Conservation (phyloP, 2,329 filamentous ascomycete species). For the Curvularia lunata region DNA sequence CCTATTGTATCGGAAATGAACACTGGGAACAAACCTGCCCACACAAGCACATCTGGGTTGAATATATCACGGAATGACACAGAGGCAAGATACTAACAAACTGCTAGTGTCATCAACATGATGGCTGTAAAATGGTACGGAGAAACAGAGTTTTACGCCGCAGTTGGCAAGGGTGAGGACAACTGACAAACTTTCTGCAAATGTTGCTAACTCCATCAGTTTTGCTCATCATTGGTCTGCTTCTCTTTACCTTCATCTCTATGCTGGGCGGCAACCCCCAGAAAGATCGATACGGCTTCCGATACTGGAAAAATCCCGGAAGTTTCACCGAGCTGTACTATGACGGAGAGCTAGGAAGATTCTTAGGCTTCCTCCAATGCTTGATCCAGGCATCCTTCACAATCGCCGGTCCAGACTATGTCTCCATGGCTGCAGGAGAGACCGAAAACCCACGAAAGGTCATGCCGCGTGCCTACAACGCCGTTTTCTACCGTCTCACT, state of each 20-base stretch:
- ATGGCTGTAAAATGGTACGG: constrained; percentile 61
- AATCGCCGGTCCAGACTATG: constrained; percentile 57
- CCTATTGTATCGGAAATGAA: not conserved
- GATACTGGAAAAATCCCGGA: constrained; percentile 65
- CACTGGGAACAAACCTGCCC: not conserved
- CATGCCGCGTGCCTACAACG: constrained; percentile 76
- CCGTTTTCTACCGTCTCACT: constrained; percentile 78
- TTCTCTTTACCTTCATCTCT: constrained; percentile 72
- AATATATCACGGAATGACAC: not conserved
- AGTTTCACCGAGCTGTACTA: constrained; percentile 71
- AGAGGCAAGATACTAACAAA: constrained; percentile 16
- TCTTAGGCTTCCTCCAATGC: constrained; percentile 77
- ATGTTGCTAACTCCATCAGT: constrained; percentile 29
- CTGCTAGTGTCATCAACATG: constrained; percentile 65
- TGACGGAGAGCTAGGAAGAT: constrained; percentile 71
- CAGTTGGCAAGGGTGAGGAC: constrained; percentile 58
- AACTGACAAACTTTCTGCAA: not conserved
- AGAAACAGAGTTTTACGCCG: constrained; percentile 73
- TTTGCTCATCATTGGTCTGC: constrained; percentile 54
- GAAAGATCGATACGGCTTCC: constrained; percentile 56
- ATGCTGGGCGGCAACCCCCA: constrained; percentile 84
- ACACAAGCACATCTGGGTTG: not conserved
- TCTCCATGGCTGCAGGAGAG: constrained; percentile 58
- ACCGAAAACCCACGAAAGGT: constrained; percentile 54
- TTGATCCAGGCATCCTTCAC: constrained; percentile 65